Base-by-base conservation (phyloP, 1,284 basidiomycete genomes). In the Polyporus tsugae region DNA sequence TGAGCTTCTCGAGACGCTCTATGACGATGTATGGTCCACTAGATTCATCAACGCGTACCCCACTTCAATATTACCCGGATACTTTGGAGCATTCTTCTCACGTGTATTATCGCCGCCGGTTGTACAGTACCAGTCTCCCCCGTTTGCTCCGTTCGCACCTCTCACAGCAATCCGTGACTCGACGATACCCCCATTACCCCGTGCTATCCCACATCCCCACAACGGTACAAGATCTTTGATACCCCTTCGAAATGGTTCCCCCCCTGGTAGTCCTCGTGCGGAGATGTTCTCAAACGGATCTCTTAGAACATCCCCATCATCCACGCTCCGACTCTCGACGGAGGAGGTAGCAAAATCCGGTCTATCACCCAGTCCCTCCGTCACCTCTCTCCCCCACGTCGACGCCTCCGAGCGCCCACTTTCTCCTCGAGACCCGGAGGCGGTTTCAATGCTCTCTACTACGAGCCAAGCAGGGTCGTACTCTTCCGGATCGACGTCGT, bases 71-170 rank as follows among this genome's bases (percentile, higher is more conserved):
- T 79, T 93, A 59, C 90, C 91, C 4, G 87, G 84, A 59, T 89
- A 92, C 76, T 89, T 93, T 74, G 89, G 89, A 7, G 87, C 89
- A 19, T 89, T 90, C 75, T 94, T 94, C 77, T 82, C 88, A 62
- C 89, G 89, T 70, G 89, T 91, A 25, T 82, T 83, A 6, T 79
- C 87, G 57, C 87, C 89, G 11, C 91, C 91, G 44, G 82, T 87
- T 42, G 78, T 91, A 46, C 84, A 85, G 68, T 89, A 91, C 72
- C 87, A 87, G 49, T 90, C 92, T 84, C 92, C 91, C n/a, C 86
- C 90, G 4, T 81, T 92, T 49, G 85, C 91, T 15, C 89, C 89
- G 2, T 78, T 88, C n/a, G 87, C 84, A 63, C 87, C 90, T 38
- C 80, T 90, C 44, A 88, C 85, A 29, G 46, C 53, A 60, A 72